A percentile compares a stretch with the other conserved stretches of the same genome.
phyloP scores from a whole-genome alignment of 176 grass and related monocot genomes.

The Zizania latifolia region DNA sequence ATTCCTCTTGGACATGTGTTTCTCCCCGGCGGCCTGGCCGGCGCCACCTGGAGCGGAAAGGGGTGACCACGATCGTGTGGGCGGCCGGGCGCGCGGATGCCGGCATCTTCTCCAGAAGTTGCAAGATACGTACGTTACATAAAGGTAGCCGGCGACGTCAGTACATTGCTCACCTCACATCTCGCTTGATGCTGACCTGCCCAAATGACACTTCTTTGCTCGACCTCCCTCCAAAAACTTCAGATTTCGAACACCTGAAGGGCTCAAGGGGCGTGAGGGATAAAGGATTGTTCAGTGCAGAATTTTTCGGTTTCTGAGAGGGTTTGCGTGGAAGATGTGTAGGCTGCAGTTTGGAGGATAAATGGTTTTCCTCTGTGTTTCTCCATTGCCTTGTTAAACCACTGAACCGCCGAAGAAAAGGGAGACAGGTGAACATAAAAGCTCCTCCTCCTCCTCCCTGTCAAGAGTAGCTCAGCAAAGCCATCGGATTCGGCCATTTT shows the following conservation, averaged over 20 bases:
- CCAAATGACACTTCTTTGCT: background rate
- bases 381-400: conserved; percentile 22
- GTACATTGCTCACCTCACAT: conserved; percentile 15
- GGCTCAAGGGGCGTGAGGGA: background rate
- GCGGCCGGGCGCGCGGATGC: conserved; percentile 17
- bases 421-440: background rate
- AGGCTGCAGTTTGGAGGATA: background rate
- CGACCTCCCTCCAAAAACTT: background rate
- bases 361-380: background rate
- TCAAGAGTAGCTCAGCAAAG: background rate
- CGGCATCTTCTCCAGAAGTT: conserved; percentile 37
- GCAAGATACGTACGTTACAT: conserved; percentile 44
- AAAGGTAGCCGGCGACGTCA: conserved; percentile 17
- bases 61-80: conserved; percentile 10
- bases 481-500: background rate
- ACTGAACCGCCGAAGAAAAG: background rate
- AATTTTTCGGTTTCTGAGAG: conserved; percentile 9
- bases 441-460: background rate
- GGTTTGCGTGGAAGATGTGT: background rate
- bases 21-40: background rate
- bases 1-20: conserved; percentile 38
- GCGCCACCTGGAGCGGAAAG: background rate
- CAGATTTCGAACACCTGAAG: background rate
- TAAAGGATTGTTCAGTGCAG: background rate
- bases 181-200: conserved; percentile 20